These are phyloP conservation scores for Musa balbisiana DNA, from an alignment of 202 grass and related monocot species.

Conservation along the genomic window DNA sequence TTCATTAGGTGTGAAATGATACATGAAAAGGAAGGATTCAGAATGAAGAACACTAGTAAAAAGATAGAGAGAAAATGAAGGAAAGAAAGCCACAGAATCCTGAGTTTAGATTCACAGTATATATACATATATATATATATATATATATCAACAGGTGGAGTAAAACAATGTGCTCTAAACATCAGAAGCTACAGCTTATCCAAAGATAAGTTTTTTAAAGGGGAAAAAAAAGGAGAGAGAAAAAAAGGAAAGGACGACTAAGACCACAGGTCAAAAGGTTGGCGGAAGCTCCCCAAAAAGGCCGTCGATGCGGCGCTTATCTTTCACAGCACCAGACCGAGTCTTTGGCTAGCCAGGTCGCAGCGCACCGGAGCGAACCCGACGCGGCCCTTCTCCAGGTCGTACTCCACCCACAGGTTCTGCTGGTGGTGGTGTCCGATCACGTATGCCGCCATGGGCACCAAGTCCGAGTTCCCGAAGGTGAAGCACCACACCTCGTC, in stretches of 20 bases:
- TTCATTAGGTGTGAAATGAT: no score
- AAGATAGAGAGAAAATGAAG: no score
- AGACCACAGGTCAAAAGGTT: no score
- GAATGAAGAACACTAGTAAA: no score
- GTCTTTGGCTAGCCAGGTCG: conserved; percentile 75
- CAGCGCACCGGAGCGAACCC: conserved; percentile 74
- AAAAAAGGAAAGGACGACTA: neutral
- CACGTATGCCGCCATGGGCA: conserved; percentile 76
- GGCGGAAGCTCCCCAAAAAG: neutral
- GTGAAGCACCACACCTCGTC: conserved; percentile 87
- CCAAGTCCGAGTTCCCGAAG: conserved; percentile 89
- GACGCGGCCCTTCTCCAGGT: conserved; percentile 73
- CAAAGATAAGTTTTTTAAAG: no score
- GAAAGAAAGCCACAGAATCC: no score
- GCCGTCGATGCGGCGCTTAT: neutral
- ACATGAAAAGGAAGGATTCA: no score
- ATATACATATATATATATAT: no score
- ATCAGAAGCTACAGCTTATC: no score
- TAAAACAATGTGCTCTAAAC: no score
- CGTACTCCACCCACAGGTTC: conserved; percentile 99
- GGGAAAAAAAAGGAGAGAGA: neutral
- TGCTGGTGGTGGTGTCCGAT: conserved; percentile 99
- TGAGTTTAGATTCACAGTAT: no score
- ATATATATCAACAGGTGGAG: no score
- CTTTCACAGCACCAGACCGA: conserved; percentile 61